Percentiles rank a stretch among this genome's conserved stretches.
Conservation (phyloP, 495 filamentous ascomycete species). For the Niebla homalea region DNA sequence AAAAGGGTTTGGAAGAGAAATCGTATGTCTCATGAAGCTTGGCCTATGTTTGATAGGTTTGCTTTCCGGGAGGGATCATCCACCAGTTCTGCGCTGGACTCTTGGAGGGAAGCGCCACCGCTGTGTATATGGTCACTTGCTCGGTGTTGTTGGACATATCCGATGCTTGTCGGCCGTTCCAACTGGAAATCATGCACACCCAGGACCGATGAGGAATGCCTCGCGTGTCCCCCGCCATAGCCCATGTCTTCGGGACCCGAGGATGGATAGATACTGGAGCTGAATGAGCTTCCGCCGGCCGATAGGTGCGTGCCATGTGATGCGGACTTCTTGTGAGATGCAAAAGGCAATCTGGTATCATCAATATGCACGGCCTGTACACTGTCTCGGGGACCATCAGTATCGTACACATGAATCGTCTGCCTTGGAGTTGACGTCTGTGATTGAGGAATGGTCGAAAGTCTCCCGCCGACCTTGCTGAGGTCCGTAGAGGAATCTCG, state of each 20-base stretch:
- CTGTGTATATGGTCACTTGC: constrained; percentile 45
- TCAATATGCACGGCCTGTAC: constrained; percentile 6
- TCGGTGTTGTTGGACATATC: constrained; percentile 60
- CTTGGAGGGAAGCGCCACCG: constrained; percentile 36
- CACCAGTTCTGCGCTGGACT: constrained; percentile 39
- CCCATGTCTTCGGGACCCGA: constrained; percentile 3
- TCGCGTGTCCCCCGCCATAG: constrained; percentile 6
- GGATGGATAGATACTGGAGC: constrained; percentile 13
- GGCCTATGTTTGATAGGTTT: not conserved
- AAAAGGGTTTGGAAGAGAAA: too few relatives aligned
- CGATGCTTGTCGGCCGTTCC: constrained; percentile 53
- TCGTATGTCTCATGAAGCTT: constrained; percentile 1
- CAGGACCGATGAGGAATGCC: constrained; percentile 20
- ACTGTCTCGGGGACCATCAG: constrained; percentile 12
- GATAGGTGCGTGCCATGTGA: constrained; percentile 14
- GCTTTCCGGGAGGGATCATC: constrained; percentile 10
- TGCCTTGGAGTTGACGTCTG: constrained; percentile 15
- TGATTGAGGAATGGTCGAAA: constrained; percentile 17
- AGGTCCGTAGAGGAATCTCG: constrained; percentile 27
- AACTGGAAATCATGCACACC: constrained; percentile 22
- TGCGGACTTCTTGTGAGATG: constrained; percentile 8
- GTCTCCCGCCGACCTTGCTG: constrained; percentile 13
- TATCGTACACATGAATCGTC: constrained; percentile 12
- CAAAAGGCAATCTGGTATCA: constrained; percentile 13
- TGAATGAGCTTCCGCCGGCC: constrained; percentile 11